These are phyloP conservation scores for Microcyclosporella mali DNA, from an alignment of 2,329 filamentous ascomycete genomes.

Conservation along the genomic window DNA sequence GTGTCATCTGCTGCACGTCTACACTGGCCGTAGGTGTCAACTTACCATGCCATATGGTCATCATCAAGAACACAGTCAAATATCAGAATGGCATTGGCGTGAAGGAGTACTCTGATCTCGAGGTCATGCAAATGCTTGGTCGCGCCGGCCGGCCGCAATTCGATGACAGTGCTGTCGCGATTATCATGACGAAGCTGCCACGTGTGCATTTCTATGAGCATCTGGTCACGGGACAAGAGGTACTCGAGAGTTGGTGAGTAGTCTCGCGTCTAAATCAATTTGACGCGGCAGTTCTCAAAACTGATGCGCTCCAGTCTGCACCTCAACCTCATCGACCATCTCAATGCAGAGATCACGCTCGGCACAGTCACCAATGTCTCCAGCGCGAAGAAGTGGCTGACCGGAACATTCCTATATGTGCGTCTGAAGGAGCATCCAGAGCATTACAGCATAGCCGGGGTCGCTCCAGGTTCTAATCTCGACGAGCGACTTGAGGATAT, in stretches of 20 bases:
- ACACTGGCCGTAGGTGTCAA: conserved; percentile 81
- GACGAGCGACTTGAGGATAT: conserved; percentile 64
- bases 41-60: conserved; percentile 56
- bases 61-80: conserved; percentile 71
- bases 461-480: conserved; percentile 44
- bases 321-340: conserved; percentile 70
- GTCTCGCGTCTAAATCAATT: neutral
- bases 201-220: conserved; percentile 62
- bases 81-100: conserved; percentile 49
- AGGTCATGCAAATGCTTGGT: conserved; percentile 87
- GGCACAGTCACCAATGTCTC: conserved; percentile 61
- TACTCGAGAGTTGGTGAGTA: conserved; percentile 61
- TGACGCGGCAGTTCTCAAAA: neutral
- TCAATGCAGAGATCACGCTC: conserved; percentile 77
- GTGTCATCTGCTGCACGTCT: conserved; percentile 79
- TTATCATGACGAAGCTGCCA: conserved; percentile 69
- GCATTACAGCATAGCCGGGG: conserved; percentile 61
- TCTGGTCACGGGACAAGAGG: conserved; percentile 66
- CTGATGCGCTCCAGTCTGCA: conserved; percentile 53
- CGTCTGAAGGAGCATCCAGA: conserved; percentile 64
- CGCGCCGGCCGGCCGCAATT: conserved; percentile 79
- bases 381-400: conserved; percentile 67
- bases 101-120: conserved; percentile 72
- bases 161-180: conserved; percentile 66
- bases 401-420: conserved; percentile 71